Base-by-base conservation (phyloP, 805 yeast species). In the Sugiyamaella lignohabitans region DNA sequence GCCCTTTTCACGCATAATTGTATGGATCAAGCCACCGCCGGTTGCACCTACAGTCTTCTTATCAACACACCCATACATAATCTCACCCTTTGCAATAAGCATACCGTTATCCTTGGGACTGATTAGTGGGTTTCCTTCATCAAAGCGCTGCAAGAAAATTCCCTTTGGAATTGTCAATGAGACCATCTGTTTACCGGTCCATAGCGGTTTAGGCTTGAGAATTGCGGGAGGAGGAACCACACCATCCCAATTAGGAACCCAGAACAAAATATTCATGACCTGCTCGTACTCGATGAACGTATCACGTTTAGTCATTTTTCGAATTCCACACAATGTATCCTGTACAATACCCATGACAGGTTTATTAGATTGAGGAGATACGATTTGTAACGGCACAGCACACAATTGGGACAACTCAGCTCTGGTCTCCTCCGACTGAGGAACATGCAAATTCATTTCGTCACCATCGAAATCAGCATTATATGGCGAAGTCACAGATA, bases 401-500 rank as follows among this genome's bases (percentile, higher is more conserved):
- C 97, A 88, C 59, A 93, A 78, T 65, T 91, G 93, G 27, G 91
- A 83, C 54, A 93, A 73, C 68, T 93, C 99, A 1, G 98, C 96
- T 63, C 98, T 79, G 0, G 98, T 89, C 67, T 93, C 99, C 54
- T 89, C 96, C 5, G 96, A 85, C 66, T 93, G 99, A 2, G 99
- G 98, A 57, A 91, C 98, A 63, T 93, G 99, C 71, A 93, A 83
- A 70, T 93, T 93, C 99, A 93, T 93, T 71, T 93, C 99, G 69
- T 93, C 99, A 76, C 99, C 99, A 73, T 93, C 99, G 74, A 93
- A 93, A 83, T 93, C 99, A 40, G 99, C 99, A 71, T 93, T 93
- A 69, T 93, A 93, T n/a, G 99, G 99, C 17, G 98, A 87, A 0
- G 98, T 93, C 40, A 93, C 98, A 21, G 98, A 93, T 64, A 93